Percentiles rank a stretch among this genome's conserved stretches.
These are phyloP conservation scores for Oryza coarctata DNA, from an alignment of 176 grass and related monocot species.

Conservation along the genomic window DNA sequence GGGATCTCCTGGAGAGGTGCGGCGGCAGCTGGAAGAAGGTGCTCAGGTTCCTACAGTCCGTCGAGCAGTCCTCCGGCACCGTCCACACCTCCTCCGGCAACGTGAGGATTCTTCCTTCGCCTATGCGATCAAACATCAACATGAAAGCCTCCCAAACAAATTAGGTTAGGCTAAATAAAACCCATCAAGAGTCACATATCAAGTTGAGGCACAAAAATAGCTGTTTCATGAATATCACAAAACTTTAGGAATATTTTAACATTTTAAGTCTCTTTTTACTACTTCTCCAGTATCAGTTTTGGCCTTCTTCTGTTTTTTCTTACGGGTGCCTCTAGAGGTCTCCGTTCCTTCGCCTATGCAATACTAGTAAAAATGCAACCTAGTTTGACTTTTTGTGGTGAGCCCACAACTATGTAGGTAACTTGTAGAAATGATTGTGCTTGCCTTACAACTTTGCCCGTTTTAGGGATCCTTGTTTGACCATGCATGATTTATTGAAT, in stretches of 20 bases:
- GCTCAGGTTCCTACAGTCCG: conserved; percentile 84
- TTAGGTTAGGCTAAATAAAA: no score
- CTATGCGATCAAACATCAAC: no score
- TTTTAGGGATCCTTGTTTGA: not conserved
- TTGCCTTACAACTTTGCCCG: not conserved
- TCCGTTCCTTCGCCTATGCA: no score
- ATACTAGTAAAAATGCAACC: conserved; percentile 8
- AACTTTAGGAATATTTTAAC: no score
- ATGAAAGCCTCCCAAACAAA: no score
- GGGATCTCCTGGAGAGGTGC: conserved; percentile 69
- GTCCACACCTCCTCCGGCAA: conserved; percentile 73
- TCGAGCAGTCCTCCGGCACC: conserved; percentile 79
- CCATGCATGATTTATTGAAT: conserved; percentile 1
- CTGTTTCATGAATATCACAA: no score
- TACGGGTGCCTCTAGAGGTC: no score
- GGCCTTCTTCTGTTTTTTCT: no score
- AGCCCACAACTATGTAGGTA: not conserved
- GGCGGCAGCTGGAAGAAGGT: conserved; percentile 93
- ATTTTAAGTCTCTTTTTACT: no score
- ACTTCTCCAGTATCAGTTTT: no score
- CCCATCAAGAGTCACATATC: no score
- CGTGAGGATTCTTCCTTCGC: conserved; percentile 43
- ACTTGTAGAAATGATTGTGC: not conserved
- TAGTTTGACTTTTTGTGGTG: not conserved
- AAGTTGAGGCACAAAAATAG: no score